phyloP scores from a whole-genome alignment of 2,329 filamentous ascomycete species.

The Alternaria tenuissima region DNA sequence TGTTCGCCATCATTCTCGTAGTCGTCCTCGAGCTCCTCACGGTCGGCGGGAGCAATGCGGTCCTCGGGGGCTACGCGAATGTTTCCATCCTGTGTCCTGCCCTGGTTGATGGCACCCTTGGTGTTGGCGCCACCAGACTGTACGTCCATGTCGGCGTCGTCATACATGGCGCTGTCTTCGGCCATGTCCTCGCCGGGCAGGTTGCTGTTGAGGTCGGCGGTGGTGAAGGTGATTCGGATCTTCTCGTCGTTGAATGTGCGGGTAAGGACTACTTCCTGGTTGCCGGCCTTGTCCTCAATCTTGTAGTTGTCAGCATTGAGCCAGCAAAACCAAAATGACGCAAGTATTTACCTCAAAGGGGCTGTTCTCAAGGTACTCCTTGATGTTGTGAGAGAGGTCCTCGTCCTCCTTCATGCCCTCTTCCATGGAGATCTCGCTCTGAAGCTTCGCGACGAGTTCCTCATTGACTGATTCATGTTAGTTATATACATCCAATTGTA shows the following conservation, averaged over 20 bases:
- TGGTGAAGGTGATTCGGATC: slow-evolving; percentile 86
- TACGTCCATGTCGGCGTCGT: slow-evolving; percentile 51
- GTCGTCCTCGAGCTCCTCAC: slow-evolving; percentile 65
- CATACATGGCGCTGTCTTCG: slow-evolving; percentile 59
- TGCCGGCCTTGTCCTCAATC: slow-evolving; percentile 78
- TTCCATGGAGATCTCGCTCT: slow-evolving; percentile 68
- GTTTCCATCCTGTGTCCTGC: slow-evolving; percentile 60
- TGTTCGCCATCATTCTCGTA: slow-evolving; percentile 62
- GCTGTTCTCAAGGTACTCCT: slow-evolving; percentile 87
- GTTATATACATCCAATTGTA: not conserved
- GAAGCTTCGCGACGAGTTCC: slow-evolving; percentile 86
- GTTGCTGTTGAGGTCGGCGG: slow-evolving; percentile 75
- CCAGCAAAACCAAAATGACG: no score
- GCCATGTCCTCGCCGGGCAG: slow-evolving; percentile 56
- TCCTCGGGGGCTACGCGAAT: slow-evolving; percentile 65
- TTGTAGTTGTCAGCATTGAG: slow-evolving; percentile 33
- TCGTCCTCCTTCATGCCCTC: slow-evolving; percentile 77
- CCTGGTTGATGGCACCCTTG: slow-evolving; percentile 65
- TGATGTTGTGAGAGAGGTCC: slow-evolving; percentile 77
- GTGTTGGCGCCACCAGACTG: slow-evolving; percentile 66
- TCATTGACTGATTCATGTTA: slow-evolving; percentile 61
- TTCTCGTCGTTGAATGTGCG: slow-evolving; percentile 88
- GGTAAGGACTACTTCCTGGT: slow-evolving; percentile 86
- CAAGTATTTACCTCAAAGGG: slow-evolving; percentile 72
- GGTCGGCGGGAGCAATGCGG: slow-evolving; percentile 64